Percentiles rank a stretch among this genome's conserved stretches.
Conservation (phyloP, 73 alveolate species). For the Paramecium primaurelia region DNA sequence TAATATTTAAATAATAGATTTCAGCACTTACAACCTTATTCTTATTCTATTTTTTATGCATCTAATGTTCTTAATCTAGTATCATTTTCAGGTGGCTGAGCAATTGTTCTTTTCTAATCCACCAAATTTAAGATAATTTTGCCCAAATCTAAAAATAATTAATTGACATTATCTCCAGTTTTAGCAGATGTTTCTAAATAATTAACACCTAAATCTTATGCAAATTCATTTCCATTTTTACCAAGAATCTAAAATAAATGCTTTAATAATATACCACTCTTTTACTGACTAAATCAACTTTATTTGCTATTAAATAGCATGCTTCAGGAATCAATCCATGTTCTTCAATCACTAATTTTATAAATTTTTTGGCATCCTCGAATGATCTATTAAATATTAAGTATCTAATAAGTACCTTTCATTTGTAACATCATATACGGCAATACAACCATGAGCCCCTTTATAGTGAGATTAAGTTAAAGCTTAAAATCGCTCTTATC, state of each 20-base stretch:
- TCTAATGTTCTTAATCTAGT: not conserved
- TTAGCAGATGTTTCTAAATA: constrained; percentile 64
- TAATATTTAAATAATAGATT: not conserved
- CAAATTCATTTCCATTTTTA: not conserved
- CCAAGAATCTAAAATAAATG: not conserved
- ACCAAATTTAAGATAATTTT: constrained; percentile 13
- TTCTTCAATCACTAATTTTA: constrained; percentile 26
- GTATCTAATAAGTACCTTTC: not conserved
- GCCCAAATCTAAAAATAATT: constrained; percentile 38
- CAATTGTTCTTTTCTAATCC: not conserved
- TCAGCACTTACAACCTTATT: constrained; percentile 12
- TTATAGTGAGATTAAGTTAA: constrained; percentile 79
- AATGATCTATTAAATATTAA: constrained; percentile 19
- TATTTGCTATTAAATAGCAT: constrained; percentile 44
- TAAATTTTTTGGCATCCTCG: constrained; percentile 28
- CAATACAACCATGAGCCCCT: constrained; percentile 81
- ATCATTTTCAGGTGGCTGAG: not conserved
- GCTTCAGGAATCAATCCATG: constrained; percentile 27
- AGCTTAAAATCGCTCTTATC: constrained; percentile 76
- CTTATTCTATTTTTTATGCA: not conserved
- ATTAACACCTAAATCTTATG: constrained; percentile 23
- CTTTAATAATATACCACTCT: not conserved
- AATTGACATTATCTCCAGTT: constrained; percentile 39
- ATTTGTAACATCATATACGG: constrained; percentile 74
- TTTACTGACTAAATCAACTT: constrained; percentile 13